Conservation (phyloP, 2,329 filamentous ascomycete species). For the Exophiala spinifera region DNA sequence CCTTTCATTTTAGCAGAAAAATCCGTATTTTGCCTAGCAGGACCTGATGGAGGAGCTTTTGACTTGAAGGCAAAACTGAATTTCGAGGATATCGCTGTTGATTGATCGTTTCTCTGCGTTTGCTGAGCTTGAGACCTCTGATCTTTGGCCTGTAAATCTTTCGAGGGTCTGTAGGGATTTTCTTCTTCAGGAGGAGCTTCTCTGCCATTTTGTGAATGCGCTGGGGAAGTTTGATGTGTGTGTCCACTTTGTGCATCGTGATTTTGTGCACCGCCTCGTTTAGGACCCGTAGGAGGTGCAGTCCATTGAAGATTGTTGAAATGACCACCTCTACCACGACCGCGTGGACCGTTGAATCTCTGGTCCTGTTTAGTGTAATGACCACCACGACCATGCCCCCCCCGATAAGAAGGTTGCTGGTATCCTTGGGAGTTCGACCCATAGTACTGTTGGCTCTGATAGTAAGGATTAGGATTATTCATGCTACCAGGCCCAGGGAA, state of each 20-base stretch:
- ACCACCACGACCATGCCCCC: slow-evolving; percentile 58
- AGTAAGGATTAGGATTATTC: slow-evolving; percentile 53
- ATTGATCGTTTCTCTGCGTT: slow-evolving; percentile 51
- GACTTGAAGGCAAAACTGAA: slow-evolving; percentile 94
- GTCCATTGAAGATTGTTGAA: slow-evolving; percentile 72
- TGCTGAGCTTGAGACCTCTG: slow-evolving; percentile 53
- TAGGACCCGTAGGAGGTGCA: slow-evolving; percentile 50
- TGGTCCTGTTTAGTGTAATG: slow-evolving; percentile 30
- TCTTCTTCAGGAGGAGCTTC: slow-evolving; percentile 51
- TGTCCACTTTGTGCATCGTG: slow-evolving; percentile 41
- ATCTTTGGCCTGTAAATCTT: slow-evolving; percentile 65
- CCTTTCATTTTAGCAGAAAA: slow-evolving; percentile 44
- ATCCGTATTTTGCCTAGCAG: slow-evolving; percentile 51
- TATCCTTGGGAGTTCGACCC: slow-evolving; percentile 56
- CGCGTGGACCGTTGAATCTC: slow-evolving; percentile 24
- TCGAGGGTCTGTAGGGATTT: slow-evolving; percentile 61
- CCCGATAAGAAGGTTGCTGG: slow-evolving; percentile 49
- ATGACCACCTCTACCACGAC: slow-evolving; percentile 55
- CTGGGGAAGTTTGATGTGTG: slow-evolving; percentile 33
- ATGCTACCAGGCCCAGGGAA: slow-evolving; percentile 51
- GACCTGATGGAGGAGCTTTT: slow-evolving; percentile 59
- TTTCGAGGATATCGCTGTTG: slow-evolving; percentile 59
- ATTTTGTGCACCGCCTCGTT: slow-evolving; percentile 37
- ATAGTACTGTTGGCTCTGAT: slow-evolving; percentile 50
- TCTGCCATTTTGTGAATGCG: slow-evolving; percentile 35